Conservation (phyloP, 257 asterid species). For the Solanum gandarillasii region DNA sequence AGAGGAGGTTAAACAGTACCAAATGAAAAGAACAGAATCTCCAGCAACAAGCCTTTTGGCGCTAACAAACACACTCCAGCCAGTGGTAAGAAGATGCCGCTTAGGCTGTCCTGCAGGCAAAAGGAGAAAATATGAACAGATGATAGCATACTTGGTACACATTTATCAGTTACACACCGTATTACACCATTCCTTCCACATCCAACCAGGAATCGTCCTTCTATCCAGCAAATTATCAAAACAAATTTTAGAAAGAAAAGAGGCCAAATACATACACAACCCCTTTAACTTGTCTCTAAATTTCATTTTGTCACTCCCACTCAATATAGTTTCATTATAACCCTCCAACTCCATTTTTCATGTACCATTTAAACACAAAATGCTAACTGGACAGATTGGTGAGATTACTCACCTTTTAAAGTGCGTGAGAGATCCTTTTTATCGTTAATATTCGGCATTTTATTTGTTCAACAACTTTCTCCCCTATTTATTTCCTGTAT, state of each 20-base stretch:
- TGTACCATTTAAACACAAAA: background rate
- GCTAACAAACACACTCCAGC: slow-evolving; percentile 55
- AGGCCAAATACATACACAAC: background rate
- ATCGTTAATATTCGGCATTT: background rate
- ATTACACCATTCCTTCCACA: background rate
- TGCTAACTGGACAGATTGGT: background rate
- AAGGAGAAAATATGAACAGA: background rate
- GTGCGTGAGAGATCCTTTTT: background rate
- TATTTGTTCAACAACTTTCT: background rate
- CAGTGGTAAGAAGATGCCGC: slow-evolving; percentile 48
- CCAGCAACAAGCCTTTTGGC: slow-evolving; percentile 52
- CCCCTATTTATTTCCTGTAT: background rate
- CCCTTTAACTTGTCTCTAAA: background rate
- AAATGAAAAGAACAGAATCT: slow-evolving; percentile 43
- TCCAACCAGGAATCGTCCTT: background rate
- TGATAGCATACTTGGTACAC: background rate
- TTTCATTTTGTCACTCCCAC: background rate
- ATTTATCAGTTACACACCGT: background rate
- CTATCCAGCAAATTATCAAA: background rate
- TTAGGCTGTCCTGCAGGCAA: slow-evolving; percentile 44
- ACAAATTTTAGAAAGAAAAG: background rate
- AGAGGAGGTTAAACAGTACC: slow-evolving; percentile 24
- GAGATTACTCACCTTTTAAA: background rate
- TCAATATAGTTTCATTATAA: background rate
- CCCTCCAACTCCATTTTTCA: background rate